Base-by-base conservation (phyloP, 495 filamentous ascomycete species). In the Penicillium robsamsonii region DNA sequence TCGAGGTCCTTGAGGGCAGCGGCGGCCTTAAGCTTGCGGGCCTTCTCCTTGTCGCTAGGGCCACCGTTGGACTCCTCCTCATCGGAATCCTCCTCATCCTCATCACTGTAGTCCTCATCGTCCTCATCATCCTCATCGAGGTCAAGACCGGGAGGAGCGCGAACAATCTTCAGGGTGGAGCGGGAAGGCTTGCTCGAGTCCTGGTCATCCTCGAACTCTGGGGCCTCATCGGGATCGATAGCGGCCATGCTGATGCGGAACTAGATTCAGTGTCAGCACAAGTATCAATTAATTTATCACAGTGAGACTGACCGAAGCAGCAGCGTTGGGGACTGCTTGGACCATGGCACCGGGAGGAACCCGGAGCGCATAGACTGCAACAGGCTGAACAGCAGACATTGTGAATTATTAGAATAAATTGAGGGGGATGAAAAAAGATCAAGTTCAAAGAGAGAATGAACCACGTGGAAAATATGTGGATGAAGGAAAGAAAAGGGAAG, bases 171-270 rank as follows among this genome's bases (percentile, higher is more conserved):
- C 64, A 98, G 78, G 43, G 94, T 98, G 37, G 94, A 86, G 64
- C 92, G 86, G 45, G 85, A 80, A 41, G 83, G 68, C 48, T 75
- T 74, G 70, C 79, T 81, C 44, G 85, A 76, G 53, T 85, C 85
- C 57, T 78, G 76, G 35, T 81, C 81, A 35, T 83, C 80, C 53
- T 86, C 82, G 50, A 80, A 81, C 57, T 89, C 83, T 38, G 88
- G 84, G 45, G 76, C 79, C 58, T 89, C 88, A 64, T 84, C 88
- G 33, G 94, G 94, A 70, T 99, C 92, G 64, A 99, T 86, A 63
- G 94, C 94, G 64, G 95, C 94, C 94, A 99, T 99, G 65, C 91
- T 97, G 61, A 99, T 87, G 64, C 90, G 92, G 77, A 96, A 91
- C 92, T 96, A 54, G 38, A 48, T 27, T 29, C 1, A 17, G 38